phyloP scores from a whole-genome alignment of 495 filamentous ascomycete species.

The Parachaetomium inaequale region DNA sequence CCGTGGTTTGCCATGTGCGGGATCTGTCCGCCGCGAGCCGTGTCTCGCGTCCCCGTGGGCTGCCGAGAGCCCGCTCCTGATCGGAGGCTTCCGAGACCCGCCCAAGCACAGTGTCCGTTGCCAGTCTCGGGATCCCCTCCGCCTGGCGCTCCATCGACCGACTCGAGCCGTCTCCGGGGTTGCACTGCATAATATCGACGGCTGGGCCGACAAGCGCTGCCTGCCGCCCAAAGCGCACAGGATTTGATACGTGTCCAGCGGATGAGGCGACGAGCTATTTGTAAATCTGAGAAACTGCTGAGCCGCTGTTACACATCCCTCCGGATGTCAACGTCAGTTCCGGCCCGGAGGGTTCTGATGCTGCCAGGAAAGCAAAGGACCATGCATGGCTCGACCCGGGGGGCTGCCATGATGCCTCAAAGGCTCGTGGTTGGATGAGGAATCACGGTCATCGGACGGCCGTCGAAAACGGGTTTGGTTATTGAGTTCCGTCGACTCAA shows the following conservation, averaged over 20 bases:
- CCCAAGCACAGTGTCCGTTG: conserved; percentile 12
- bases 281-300: background rate
- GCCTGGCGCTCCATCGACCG: conserved; percentile 14
- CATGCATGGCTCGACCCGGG: background rate
- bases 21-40: conserved; percentile 5
- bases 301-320: background rate
- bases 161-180: conserved; percentile 7
- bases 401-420: background rate
- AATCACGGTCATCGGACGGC: no score
- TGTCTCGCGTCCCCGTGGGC: background rate
- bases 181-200: conserved; percentile 18
- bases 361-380: background rate
- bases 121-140: conserved; percentile 3
- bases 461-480: no score
- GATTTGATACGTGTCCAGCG: background rate
- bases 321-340: background rate
- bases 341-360: background rate
- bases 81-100: conserved; percentile 10
- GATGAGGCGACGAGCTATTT: background rate
- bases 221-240: background rate
- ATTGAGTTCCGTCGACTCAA: no score
- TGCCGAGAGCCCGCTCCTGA: conserved; percentile 1
- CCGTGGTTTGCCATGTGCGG: no score
- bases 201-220: background rate
- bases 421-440: background rate